Base-by-base conservation (phyloP, 495 filamentous ascomycete species). In the Xylaria cubensis region DNA sequence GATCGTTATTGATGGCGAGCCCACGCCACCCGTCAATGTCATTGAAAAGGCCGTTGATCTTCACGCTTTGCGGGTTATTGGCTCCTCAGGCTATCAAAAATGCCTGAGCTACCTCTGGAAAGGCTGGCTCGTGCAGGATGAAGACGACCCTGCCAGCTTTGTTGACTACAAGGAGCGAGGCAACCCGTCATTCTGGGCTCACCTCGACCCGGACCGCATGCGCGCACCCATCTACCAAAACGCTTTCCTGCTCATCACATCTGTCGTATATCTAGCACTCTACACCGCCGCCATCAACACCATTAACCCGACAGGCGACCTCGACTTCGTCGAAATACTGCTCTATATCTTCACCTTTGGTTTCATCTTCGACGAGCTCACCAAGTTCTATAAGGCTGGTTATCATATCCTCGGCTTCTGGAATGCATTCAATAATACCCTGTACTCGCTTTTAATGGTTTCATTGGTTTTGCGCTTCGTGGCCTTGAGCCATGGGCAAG, bases 121-220 rank as follows among this genome's bases (percentile, higher is more conserved):
- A 69, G 96, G 96, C 51, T 99, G 96, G 96, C 86, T 97, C n/a
- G 89, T 95, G 13, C 96, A 98, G 77, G 93, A 98, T 72, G 92
- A 97, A 68, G 88, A 92, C 51, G 94, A 98, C 75, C 93, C 95
- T 5, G 89, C 90, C 15, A 90, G 88, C 32, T 99, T 98, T 75
- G 87, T 97, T 34, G 89, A 92, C 74, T 99, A 97, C 82, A 87
- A 88, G 75, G 83, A 92, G 19, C 92, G 92, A 75, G 90, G 88
- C 56, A 92, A 94, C 75, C 90, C 89, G 3, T 84, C 83, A 42
- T 97, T 94, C 77, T 89, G 89, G 86, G 82, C 84, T 7, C 96
- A 99, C 79, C 89, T 99, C 71, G 92, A 98, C 74, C 96, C 97
- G 0, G 94, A 97, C 75, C 90, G 97, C 36, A 96, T 99, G 92